These are phyloP conservation scores for Hyparrhenia diplandra DNA, from an alignment of 176 grass and related monocot genomes.

Conservation along the genomic window DNA sequence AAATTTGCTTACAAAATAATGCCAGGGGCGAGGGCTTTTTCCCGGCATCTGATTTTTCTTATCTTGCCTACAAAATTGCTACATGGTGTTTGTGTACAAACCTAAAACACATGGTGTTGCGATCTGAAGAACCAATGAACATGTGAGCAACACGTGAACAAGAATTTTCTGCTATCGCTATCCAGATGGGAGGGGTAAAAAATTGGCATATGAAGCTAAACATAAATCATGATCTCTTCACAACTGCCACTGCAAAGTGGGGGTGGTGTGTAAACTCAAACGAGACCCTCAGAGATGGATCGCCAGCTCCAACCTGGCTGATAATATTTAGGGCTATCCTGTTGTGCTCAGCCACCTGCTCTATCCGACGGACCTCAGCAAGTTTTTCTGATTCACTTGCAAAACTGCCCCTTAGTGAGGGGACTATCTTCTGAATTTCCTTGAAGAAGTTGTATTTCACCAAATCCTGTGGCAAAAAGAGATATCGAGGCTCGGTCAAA, in stretches of 20 bases:
- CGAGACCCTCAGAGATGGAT: slow-evolving; percentile 65
- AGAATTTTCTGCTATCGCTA: neutral
- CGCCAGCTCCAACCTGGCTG: slow-evolving; percentile 60
- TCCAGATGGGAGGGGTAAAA: neutral
- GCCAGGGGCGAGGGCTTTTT: neutral
- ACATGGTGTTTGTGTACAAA: slow-evolving; percentile 5
- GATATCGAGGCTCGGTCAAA: slow-evolving; percentile 10
- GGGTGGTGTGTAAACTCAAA: slow-evolving; percentile 87
- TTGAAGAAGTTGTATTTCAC: slow-evolving; percentile 89
- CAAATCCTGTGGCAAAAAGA: slow-evolving; percentile 48
- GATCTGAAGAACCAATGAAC: slow-evolving; percentile 17
- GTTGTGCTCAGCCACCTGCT: slow-evolving; percentile 89
- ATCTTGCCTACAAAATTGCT: slow-evolving; percentile 45
- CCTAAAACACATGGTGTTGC: slow-evolving; percentile 18
- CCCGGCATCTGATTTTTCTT: neutral
- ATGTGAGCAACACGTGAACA: neutral
- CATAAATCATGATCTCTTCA: slow-evolving; percentile 69
- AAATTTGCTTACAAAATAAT: slow-evolving; percentile 24
- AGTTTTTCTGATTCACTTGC: slow-evolving; percentile 68
- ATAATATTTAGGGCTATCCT: slow-evolving; percentile 87
- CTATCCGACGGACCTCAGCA: slow-evolving; percentile 69
- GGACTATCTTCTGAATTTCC: slow-evolving; percentile 66
- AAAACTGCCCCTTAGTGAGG: slow-evolving; percentile 69
- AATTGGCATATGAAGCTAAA: neutral
- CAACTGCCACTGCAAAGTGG: slow-evolving; percentile 85